Conservation (phyloP, 495 filamentous ascomycete genomes). For the Echria macrotheca region DNA sequence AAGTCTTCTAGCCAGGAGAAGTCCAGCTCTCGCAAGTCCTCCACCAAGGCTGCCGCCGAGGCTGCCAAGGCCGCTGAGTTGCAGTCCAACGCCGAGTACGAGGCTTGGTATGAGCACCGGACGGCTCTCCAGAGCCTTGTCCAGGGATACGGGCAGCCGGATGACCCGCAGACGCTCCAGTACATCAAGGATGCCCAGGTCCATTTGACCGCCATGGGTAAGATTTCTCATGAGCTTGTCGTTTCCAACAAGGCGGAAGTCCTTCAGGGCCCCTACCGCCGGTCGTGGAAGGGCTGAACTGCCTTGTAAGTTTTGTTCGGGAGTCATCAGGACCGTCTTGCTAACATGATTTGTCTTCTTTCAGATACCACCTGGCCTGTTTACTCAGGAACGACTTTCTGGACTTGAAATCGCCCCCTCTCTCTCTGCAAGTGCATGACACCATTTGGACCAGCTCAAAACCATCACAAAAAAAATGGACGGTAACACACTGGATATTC, state of each 20-base stretch:
- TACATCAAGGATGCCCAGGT: slow-evolving; percentile 39
- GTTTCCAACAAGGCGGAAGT: slow-evolving; percentile 18
- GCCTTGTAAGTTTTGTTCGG: slow-evolving; percentile 9
- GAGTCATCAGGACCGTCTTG: no score
- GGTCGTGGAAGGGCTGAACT: slow-evolving; percentile 26
- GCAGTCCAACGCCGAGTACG: slow-evolving; percentile 30
- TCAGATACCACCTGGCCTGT: no score
- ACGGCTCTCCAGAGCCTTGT: slow-evolving; percentile 40
- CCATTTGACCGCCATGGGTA: slow-evolving; percentile 41
- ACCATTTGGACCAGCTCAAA: neutral
- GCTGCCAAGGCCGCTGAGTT: slow-evolving; percentile 26
- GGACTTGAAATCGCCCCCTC: neutral
- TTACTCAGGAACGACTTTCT: neutral
- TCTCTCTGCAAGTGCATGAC: slow-evolving; percentile 1
- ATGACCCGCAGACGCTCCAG: slow-evolving; percentile 39
- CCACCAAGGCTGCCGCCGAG: slow-evolving; percentile 26
- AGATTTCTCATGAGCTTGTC: slow-evolving; percentile 27
- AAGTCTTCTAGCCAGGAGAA: slow-evolving; percentile 30
- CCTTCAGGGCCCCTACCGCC: slow-evolving; percentile 20
- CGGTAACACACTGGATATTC: neutral
- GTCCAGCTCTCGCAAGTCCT: slow-evolving; percentile 37
- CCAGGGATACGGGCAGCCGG: slow-evolving; percentile 38
- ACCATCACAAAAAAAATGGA: neutral
- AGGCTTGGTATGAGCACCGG: slow-evolving; percentile 45
- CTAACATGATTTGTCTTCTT: neutral